Percentiles rank a stretch among this genome's conserved stretches.
Evolutionary conservation across 352 stramenopile species (phyloP).

Genomic region (Phytophthora sansomeana): DNA sequence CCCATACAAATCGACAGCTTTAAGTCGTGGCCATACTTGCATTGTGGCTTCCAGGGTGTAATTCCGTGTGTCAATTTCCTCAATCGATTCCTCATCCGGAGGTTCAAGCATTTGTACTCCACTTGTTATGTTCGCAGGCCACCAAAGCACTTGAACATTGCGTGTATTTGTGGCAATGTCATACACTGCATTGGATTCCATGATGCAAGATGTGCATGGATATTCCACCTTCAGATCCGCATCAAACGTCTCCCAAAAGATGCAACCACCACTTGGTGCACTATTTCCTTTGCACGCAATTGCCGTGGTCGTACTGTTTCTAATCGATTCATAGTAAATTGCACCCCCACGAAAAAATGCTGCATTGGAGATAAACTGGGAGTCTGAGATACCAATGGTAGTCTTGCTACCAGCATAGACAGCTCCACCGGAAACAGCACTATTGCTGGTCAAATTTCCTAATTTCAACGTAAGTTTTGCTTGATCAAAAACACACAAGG

Average conservation of each 20-base stretch:
- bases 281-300: slow-evolving; percentile 49
- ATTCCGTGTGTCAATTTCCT: slow-evolving; percentile 32
- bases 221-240: slow-evolving; percentile 4
- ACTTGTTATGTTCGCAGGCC: slow-evolving; percentile 55
- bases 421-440: slow-evolving; percentile 43
- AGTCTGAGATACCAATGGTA: slow-evolving; percentile 19
- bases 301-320: slow-evolving; percentile 24
- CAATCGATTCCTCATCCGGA: slow-evolving; percentile 61
- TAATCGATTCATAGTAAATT: slow-evolving; percentile 51
- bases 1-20: slow-evolving; percentile 64
- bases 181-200: slow-evolving; percentile 61
- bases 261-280: slow-evolving; percentile 62
- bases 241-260: slow-evolving; percentile 66
- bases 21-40: slow-evolving; percentile 63
- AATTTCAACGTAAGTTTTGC: slow-evolving; percentile 24
- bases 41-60: slow-evolving; percentile 34
- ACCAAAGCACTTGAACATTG: slow-evolving; percentile 64
- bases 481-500: slow-evolving; percentile 41
- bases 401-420: slow-evolving; percentile 42
- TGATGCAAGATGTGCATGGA: slow-evolving; percentile 45
- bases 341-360: slow-evolving; percentile 53
- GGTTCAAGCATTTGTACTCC: slow-evolving; percentile 49
- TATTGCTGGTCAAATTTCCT: slow-evolving; percentile 41
- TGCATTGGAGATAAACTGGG: slow-evolving; percentile 43
- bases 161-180: slow-evolving; percentile 69